Percentiles rank a stretch among this genome's conserved stretches.
Conservation (phyloP, 768 basidiomycete species). For the Boletus coccyginus region DNA sequence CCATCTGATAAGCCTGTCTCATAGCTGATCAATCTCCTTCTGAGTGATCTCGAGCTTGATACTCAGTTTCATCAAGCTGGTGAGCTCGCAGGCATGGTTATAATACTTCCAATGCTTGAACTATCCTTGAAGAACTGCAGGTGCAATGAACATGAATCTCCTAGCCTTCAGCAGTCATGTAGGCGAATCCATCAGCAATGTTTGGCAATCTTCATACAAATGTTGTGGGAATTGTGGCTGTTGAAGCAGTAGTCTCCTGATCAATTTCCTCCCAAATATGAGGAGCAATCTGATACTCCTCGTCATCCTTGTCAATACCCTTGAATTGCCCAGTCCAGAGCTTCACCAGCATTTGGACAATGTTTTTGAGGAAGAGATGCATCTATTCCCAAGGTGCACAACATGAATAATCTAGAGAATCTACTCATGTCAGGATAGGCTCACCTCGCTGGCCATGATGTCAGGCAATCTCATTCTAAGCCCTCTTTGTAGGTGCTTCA, state of each 20-base stretch:
- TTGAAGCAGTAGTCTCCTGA: neutral
- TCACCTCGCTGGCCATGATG: neutral
- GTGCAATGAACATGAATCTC: neutral
- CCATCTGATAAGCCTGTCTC: neutral
- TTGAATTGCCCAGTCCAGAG: neutral
- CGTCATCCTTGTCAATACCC: neutral
- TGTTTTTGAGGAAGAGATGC: neutral
- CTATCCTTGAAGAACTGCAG: neutral
- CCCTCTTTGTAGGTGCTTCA: neutral
- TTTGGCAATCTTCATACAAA: neutral
- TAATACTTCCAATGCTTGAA: neutral
- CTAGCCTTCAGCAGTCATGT: neutral
- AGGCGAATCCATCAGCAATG: neutral
- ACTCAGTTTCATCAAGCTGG: neutral
- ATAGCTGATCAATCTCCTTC: neutral
- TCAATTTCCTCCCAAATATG: too few species aligned
- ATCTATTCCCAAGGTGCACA: neutral
- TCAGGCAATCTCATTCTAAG: neutral
- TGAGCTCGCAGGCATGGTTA: neutral
- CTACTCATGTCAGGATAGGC: neutral
- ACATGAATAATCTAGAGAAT: neutral
- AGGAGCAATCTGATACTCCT: too few species aligned
- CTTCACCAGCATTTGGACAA: neutral
- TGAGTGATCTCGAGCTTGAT: neutral
- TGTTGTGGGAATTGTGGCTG: neutral